Conservation (phyloP, 768 basidiomycete genomes). For the Boletus coccyginus region DNA sequence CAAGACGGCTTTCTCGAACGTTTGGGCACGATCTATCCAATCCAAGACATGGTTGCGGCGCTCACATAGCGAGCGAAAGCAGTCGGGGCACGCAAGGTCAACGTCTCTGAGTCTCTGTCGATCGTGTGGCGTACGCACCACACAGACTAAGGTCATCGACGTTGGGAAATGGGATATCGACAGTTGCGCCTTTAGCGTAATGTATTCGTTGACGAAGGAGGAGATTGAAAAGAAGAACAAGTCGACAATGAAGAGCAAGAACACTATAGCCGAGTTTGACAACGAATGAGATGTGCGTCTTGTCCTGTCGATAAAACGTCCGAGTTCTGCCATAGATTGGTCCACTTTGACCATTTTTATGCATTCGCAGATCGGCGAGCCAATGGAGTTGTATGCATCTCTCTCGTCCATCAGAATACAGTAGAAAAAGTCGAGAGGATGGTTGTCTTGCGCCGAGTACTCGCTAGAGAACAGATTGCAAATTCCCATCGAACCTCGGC, state of each 20-base stretch:
- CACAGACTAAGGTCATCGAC: conserved; percentile 49
- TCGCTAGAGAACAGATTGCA: conserved; percentile 24
- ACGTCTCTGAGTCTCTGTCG: conserved; percentile 51
- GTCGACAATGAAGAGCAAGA: conserved; percentile 50
- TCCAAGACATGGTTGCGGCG: conserved; percentile 53
- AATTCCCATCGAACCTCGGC: neutral
- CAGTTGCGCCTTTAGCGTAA: conserved; percentile 71
- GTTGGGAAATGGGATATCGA: conserved; percentile 53
- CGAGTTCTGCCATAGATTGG: conserved; percentile 51
- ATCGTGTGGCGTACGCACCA: conserved; percentile 77
- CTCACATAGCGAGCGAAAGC: conserved; percentile 47
- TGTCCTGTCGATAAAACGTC: neutral
- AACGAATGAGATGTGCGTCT: conserved; percentile 56
- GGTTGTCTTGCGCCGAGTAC: conserved; percentile 48
- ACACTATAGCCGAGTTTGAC: conserved; percentile 65
- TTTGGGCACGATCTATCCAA: conserved; percentile 61
- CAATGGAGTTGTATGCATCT: conserved; percentile 73
- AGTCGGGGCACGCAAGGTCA: conserved; percentile 45
- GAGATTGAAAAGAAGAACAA: no score
- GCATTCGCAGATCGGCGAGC: conserved; percentile 53
- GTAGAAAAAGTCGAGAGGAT: conserved; percentile 64
- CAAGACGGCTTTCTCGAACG: conserved; percentile 70
- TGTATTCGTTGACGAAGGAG: neutral
- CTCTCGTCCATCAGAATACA: conserved; percentile 79
- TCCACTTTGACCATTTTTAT: conserved; percentile 74